Conservation (phyloP, 169 alveolate species). For the Plasmodium falciparum region DNA sequence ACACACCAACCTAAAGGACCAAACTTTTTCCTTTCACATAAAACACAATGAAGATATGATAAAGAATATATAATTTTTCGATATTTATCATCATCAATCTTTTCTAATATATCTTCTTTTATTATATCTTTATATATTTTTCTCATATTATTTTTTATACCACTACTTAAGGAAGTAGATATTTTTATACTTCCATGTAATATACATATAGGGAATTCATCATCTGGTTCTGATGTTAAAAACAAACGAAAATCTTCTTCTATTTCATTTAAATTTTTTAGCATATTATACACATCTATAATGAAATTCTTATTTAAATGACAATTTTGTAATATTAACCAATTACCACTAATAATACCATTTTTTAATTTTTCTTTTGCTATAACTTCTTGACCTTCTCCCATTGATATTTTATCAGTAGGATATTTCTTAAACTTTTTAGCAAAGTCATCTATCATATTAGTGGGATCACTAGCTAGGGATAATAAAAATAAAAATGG, state of each 20-base stretch:
- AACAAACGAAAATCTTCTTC: constrained; percentile 93
- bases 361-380: constrained; percentile 92
- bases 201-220: constrained; percentile 96
- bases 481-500: constrained; percentile 94
- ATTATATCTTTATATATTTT: constrained; percentile 94
- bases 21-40: constrained; percentile 96
- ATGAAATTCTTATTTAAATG: constrained; percentile 94
- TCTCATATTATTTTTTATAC: constrained; percentile 95
- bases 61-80: constrained; percentile 92
- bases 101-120: constrained; percentile 93
- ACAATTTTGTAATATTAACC: constrained; percentile 97
- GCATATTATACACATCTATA: constrained; percentile 92
- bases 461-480: constrained; percentile 96
- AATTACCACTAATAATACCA: constrained; percentile 94
- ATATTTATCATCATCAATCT: constrained; percentile 96
- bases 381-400: constrained; percentile 96
- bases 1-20: constrained; percentile 98
- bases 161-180: constrained; percentile 96
- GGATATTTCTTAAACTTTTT: constrained; percentile 94
- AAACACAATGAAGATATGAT: constrained; percentile 95
- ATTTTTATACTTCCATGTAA: constrained; percentile 96
- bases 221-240: constrained; percentile 95
- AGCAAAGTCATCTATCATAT: constrained; percentile 95
- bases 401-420: constrained; percentile 96
- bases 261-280: constrained; percentile 87